Evolutionary conservation across 768 basidiomycete species (phyloP).

Genomic region (Xanthoconium purpureum): DNA sequence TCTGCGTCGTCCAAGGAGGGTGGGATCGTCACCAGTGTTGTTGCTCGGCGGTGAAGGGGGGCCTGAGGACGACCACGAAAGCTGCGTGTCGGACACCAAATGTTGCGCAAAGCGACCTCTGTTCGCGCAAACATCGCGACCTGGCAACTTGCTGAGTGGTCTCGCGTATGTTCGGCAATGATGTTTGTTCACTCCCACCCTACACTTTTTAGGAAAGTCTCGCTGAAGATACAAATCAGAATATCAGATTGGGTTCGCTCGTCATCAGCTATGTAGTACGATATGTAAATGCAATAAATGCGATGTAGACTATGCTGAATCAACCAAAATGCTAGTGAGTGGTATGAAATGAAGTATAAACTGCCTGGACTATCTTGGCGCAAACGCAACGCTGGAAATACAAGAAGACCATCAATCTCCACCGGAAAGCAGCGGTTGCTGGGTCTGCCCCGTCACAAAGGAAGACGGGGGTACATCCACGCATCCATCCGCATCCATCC

Average conservation of each 20-base stretch:
- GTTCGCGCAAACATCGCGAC: conserved; percentile 36
- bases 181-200: no score
- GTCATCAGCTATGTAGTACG: conserved; percentile 8
- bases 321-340: conserved; percentile 28
- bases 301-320: conserved; percentile 28
- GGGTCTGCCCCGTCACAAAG: conserved; percentile 13
- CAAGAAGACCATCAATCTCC: conserved; percentile 5
- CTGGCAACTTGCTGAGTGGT: neutral
- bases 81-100: conserved; percentile 34
- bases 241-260: neutral
- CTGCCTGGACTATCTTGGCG: conserved; percentile 4
- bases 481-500: conserved; percentile 26
- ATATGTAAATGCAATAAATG: conserved; percentile 26
- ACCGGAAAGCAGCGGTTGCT: conserved; percentile 8
- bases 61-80: conserved; percentile 38
- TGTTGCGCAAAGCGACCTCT: conserved; percentile 41
- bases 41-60: conserved; percentile 26
- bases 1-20: conserved; percentile 64
- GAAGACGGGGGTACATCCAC: conserved; percentile 16
- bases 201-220: conserved; percentile 12
- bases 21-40: conserved; percentile 49
- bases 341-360: conserved; percentile 29
- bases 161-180: neutral
- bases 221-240: neutral
- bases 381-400: conserved; percentile 10